These are phyloP conservation scores for Globisporangium camurandrum DNA, from an alignment of 352 stramenopile species.

Conservation along the genomic window DNA sequence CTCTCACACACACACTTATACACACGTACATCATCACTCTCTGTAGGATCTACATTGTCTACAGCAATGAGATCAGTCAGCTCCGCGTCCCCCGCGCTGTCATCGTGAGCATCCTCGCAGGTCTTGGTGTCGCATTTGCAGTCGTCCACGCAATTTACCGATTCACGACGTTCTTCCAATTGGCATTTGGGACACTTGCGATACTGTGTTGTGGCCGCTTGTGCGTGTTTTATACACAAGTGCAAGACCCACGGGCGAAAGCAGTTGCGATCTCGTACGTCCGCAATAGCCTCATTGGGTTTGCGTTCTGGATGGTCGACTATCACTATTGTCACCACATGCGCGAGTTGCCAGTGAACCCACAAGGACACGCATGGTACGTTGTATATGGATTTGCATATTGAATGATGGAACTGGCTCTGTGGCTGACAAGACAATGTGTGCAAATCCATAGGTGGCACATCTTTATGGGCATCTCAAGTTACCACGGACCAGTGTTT, in stretches of 20 bases:
- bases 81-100: constrained; percentile 31
- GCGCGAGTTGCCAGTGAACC: constrained; percentile 53
- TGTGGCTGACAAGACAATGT: too few relatives aligned
- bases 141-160: constrained; percentile 69
- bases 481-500: constrained; percentile 74
- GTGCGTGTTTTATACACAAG: constrained; percentile 49
- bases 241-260: constrained; percentile 41
- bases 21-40: too few relatives aligned
- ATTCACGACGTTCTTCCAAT: constrained; percentile 70
- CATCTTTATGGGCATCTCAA: constrained; percentile 72
- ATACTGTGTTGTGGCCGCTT: constrained; percentile 42
- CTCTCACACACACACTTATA: too few relatives aligned
- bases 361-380: constrained; percentile 74
- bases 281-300: constrained; percentile 48
- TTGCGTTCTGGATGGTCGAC: constrained; percentile 70
- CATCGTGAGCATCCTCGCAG: constrained; percentile 41
- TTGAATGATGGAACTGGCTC: too few relatives aligned
- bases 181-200: constrained; percentile 62
- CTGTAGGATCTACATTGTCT: constrained; percentile 73
- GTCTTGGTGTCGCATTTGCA: constrained; percentile 55
- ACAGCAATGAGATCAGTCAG: constrained; percentile 60
- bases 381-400: neutral
- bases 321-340: constrained; percentile 71
- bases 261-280: constrained; percentile 60
- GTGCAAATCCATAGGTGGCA: too few relatives aligned